A percentile compares a stretch with the other conserved stretches of the same genome.
Evolutionary conservation across 169 alveolate species (phyloP).

Genomic region (Hepatocystis sp.): DNA sequence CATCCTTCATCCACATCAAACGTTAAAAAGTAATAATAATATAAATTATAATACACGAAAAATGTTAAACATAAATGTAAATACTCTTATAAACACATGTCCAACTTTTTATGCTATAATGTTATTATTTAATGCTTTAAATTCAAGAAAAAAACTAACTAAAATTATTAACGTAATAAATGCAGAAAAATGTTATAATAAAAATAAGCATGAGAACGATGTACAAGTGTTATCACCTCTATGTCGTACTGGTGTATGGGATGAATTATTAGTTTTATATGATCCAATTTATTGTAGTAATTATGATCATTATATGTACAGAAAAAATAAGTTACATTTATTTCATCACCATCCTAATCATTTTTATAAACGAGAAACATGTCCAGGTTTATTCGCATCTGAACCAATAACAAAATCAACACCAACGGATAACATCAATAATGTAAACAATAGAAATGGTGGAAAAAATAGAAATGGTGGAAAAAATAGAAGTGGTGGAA

Average conservation of each 20-base stretch:
- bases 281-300: conserved; percentile 83
- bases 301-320: conserved; percentile 27
- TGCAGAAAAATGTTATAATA: conserved; percentile 51
- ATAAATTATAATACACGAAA: no score
- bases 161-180: conserved; percentile 60
- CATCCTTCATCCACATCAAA: background rate
- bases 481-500: no score
- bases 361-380: no score
- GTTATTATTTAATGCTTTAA: conserved; percentile 48
- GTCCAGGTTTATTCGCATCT: no score
- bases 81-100: conserved; percentile 13
- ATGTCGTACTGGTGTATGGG: conserved; percentile 91
- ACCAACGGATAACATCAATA: no score
- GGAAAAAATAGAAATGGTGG: no score
- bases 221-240: conserved; percentile 62
- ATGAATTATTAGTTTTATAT: conserved; percentile 84
- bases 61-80: no score
- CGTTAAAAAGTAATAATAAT: no score
- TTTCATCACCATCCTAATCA: no score
- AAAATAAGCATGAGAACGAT: conserved; percentile 69
- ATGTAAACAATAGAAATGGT: no score
- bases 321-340: conserved; percentile 1
- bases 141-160: conserved; percentile 56
- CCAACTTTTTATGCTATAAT: conserved; percentile 62
- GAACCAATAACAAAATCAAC: no score